phyloP scores from a whole-genome alignment of 345 rosid species.

The Dipteronia sinensis region DNA sequence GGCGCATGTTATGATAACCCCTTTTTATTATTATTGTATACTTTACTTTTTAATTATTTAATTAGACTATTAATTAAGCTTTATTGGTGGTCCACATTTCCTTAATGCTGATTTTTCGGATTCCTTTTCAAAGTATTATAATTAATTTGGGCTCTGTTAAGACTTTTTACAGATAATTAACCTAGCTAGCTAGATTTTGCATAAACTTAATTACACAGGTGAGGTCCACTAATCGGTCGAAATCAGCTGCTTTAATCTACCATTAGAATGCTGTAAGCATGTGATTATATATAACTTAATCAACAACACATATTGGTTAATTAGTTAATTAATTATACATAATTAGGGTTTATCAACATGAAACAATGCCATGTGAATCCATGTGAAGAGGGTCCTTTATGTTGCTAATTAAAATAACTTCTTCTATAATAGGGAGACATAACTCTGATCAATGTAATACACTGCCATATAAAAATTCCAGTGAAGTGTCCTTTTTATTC shows the following conservation, averaged over 20 bases:
- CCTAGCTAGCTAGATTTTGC: conserved; percentile 8
- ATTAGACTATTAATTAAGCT: conserved; percentile 24
- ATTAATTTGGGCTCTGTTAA: conserved; percentile 25
- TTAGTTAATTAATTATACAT: background rate
- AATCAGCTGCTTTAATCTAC: conserved; percentile 29
- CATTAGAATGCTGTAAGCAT: conserved; percentile 35
- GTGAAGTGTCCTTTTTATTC: conserved; percentile 14
- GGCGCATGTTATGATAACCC: background rate
- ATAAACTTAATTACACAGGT: conserved; percentile 16
- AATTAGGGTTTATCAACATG: conserved; percentile 19
- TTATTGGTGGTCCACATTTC: conserved; percentile 49
- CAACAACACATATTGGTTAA: background rate
- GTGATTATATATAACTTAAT: conserved; percentile 18
- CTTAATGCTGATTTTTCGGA: conserved; percentile 42
- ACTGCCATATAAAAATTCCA: conserved; percentile 7
- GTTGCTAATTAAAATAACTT: conserved; percentile 32
- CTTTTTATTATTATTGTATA: background rate
- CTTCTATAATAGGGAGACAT: conserved; percentile 17
- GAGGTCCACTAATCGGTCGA: conserved; percentile 31
- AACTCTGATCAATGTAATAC: conserved; percentile 8
- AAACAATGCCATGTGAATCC: conserved; percentile 52
- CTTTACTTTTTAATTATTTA: conserved; percentile 20
- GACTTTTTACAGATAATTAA: conserved; percentile 31
- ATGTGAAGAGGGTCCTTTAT: conserved; percentile 67
- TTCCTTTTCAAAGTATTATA: conserved; percentile 47